These are phyloP conservation scores for Medicago lupulina DNA, from an alignment of 306 rosid genomes.

Conservation along the genomic window DNA sequence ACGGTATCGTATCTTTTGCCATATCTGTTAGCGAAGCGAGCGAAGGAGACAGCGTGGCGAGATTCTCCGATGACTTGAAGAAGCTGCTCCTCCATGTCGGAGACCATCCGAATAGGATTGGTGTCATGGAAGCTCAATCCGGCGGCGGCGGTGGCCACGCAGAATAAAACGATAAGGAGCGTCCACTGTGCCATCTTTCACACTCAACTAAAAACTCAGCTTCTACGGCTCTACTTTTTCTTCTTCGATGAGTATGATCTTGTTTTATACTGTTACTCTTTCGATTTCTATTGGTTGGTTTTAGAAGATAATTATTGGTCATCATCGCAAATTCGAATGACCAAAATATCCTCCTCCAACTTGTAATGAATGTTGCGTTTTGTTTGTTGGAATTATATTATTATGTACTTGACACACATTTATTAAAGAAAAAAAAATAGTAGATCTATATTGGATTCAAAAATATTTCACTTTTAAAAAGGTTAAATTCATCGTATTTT, in stretches of 20 bases:
- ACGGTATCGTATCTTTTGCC: slow-evolving; percentile 69
- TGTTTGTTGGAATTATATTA: no score
- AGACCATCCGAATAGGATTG: slow-evolving; percentile 69
- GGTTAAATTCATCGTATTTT: no score
- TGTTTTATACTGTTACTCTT: not conserved
- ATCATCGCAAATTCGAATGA: not conserved
- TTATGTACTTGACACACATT: no score
- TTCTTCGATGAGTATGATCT: not conserved
- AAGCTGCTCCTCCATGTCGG: slow-evolving; percentile 64
- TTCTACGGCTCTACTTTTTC: not conserved
- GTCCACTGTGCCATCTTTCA: slow-evolving; percentile 60
- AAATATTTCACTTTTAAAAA: no score
- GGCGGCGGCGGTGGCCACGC: slow-evolving; percentile 12
- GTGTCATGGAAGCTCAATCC: slow-evolving; percentile 70
- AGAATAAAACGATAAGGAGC: slow-evolving; percentile 46
- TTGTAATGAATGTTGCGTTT: no score
- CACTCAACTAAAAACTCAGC: not conserved
- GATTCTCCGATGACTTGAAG: slow-evolving; percentile 64
- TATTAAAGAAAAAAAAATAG: no score
- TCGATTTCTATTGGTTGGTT: not conserved
- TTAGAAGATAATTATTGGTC: not conserved
- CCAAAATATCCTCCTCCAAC: slow-evolving; percentile 25
- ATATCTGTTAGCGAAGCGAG: slow-evolving; percentile 70
- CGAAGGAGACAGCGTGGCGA: slow-evolving; percentile 66
- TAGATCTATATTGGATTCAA: no score